Evolutionary conservation across 1,139 yeast species (phyloP).

Genomic region (Pichia sp.): DNA sequence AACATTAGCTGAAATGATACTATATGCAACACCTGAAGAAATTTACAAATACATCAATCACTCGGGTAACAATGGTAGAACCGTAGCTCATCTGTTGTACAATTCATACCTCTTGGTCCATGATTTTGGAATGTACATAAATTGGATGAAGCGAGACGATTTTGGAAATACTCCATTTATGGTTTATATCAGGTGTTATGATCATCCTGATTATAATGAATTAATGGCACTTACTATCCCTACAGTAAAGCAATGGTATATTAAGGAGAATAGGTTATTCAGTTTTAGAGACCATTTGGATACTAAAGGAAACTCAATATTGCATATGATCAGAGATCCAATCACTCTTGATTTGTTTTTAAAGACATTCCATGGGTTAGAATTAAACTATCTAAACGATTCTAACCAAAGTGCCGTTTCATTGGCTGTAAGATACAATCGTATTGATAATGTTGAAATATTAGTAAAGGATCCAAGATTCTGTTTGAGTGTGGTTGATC

Average conservation of each 20-base stretch:
- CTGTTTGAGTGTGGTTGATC: slow-evolving; percentile 45
- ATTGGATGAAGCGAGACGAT: slow-evolving; percentile 71
- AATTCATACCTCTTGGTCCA: slow-evolving; percentile 55
- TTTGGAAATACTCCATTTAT: slow-evolving; percentile 80
- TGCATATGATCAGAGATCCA: slow-evolving; percentile 59
- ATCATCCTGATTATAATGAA: slow-evolving; percentile 59
- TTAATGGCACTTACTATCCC: slow-evolving; percentile 49
- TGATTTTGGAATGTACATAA: slow-evolving; percentile 53
- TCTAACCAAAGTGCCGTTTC: slow-evolving; percentile 26
- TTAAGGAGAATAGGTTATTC: slow-evolving; percentile 31
- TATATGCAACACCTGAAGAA: slow-evolving; percentile 43
- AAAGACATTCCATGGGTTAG: slow-evolving; percentile 40
- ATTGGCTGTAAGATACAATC: slow-evolving; percentile 55
- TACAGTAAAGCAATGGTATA: slow-evolving; percentile 45
- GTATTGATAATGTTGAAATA: slow-evolving; percentile 54
- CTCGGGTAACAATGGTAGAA: slow-evolving; percentile 51
- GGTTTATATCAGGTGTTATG: slow-evolving; percentile 77
- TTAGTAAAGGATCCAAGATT: slow-evolving; percentile 47
- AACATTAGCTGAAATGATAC: slow-evolving; percentile 47
- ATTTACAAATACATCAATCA: slow-evolving; percentile 45
- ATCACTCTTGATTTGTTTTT: slow-evolving; percentile 31
- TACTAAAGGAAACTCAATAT: slow-evolving; percentile 65
- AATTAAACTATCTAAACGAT: slow-evolving; percentile 63
- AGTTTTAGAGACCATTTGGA: slow-evolving; percentile 67
- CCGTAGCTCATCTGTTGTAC: slow-evolving; percentile 73